Base-by-base conservation (phyloP, 2,329 filamentous ascomycete species). In the Leptographium procerum region DNA sequence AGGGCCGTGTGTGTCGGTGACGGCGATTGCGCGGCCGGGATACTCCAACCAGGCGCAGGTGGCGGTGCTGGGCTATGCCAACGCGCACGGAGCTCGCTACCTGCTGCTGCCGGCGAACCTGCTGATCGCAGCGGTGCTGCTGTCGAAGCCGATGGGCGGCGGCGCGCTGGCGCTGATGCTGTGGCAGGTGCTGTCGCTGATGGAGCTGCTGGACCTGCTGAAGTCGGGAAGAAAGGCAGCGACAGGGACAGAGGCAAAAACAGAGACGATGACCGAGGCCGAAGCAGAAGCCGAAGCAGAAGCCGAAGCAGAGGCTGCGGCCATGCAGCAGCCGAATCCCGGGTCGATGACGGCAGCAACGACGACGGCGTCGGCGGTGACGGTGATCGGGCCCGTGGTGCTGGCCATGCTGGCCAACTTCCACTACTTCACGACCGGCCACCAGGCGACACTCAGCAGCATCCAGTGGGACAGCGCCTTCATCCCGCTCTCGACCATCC, bases 391-490 rank as follows among this genome's bases (percentile, higher is more conserved):
- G 0, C 91, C 94, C 24, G 76, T 94, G 45, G 79, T 95, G 62
- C 81, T 97, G 29, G 92, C 85, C 13, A 74, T 97, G n/a, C 82
- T 99, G 1, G 94, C 91, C 60, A 90, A 88, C 66, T 95, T 92
- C 72, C 86, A 96, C 75, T 99, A 86, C 77, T 99, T 99, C 83
- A 96, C 95, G 69, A 99, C 94, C 0, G 94, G 94, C 61, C 94
- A 99, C 71, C 92, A 97, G 72, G 92, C 92, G 14, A 87, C 85
- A 0, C 80, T 96, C 28, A 82, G 86, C 64, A 89, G 85, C 64
- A 92, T 99, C 67, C 94, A 99, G 69, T 99, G 94, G 94, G 94
- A 99, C 73, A 83, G 84, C 24, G 92, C 91, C 3, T 99, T 99
- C 73, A 89, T 99, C 64, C 88, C 92, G 0, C 79, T 97, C 9